Evolutionary conservation across 495 filamentous ascomycete species (phyloP), one percentile per base, ranked within the genome.

Genomic region (Aspergillus panamensis): DNA sequence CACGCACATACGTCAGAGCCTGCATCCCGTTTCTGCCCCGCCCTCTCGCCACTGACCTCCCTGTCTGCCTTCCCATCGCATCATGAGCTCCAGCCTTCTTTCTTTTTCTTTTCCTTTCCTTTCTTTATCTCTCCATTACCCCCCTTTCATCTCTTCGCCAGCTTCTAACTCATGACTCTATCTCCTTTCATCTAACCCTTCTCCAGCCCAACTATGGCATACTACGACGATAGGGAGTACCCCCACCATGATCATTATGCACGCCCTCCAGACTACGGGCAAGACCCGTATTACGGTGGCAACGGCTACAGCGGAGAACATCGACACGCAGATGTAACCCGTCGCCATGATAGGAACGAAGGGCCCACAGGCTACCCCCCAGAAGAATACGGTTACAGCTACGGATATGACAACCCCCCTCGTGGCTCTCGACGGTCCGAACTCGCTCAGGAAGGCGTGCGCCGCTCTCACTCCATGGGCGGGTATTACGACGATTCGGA

Each of bases 361-460:
- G 85, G 86, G 55, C 74, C 85, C 29, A 80, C 88, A 59, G 87
- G 88, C 32, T 89, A 87, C 59, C 85, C 83, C 0, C 84, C 87
- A 13, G 69, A 65, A 51, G 72, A 75, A 29, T 70, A 68, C 55
- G 63, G 31, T 76, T 85, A 69, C 71, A 68, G 73, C 55, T 74
- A 81, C 72, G 83, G 68, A 55, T 83, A 77, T 68, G 74, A 66
- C 56, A 61, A 69, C 44, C 65, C 75, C 25, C 74, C 73, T 25
- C 62, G 69, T 13, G 12, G 42, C 55, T 77, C 84, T 20, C 69
- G 67, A 44, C 70, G 39, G 9, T 57, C 66, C 31, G 40, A 58
- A 9, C 60, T 60, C 8, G 37, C 62, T 19, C 67, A 71, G 20
- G 72, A 74, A 37, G 63, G 60, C 25, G 59, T 68, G 50, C 70